Evolutionary conservation across 2,329 filamentous ascomycete genomes (phyloP).

Genomic region (Pestalotiopsis sp.): DNA sequence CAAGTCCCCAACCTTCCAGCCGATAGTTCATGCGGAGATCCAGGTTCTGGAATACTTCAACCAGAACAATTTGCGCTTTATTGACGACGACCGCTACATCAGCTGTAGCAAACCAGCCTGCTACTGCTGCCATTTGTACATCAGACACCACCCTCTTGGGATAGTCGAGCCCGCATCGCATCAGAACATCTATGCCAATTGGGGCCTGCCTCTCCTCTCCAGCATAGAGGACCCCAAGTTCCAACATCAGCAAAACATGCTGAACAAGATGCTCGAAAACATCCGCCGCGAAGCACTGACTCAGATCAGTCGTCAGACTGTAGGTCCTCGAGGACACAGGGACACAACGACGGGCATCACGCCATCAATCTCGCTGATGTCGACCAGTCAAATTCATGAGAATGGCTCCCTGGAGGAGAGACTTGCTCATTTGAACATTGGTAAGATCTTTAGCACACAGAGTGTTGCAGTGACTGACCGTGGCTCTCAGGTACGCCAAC

Average conservation of each 20-base stretch:
- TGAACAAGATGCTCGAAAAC: slow-evolving; percentile 25
- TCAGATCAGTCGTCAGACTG: slow-evolving; percentile 22
- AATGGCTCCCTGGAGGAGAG: neutral
- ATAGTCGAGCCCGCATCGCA: slow-evolving; percentile 37
- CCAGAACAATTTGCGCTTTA: slow-evolving; percentile 32
- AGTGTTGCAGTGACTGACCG: neutral
- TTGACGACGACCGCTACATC: slow-evolving; percentile 44
- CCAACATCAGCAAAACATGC: slow-evolving; percentile 21
- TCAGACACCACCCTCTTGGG: slow-evolving; percentile 39
- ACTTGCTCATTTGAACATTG: neutral
- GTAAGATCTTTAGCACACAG: neutral
- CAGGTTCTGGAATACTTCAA: slow-evolving; percentile 50
- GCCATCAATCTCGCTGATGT: neutral
- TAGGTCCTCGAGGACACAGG: slow-evolving; percentile 17
- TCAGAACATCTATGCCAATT: slow-evolving; percentile 42
- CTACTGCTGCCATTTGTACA: slow-evolving; percentile 49
- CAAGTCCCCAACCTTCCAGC: slow-evolving; percentile 25
- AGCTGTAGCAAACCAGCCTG: slow-evolving; percentile 56
- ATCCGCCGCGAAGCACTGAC: slow-evolving; percentile 26
- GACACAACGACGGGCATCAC: slow-evolving; percentile 29
- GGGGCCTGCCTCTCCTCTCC: slow-evolving; percentile 33
- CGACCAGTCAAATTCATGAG: neutral
- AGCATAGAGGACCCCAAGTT: slow-evolving; percentile 18
- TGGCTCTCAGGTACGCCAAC: neutral
- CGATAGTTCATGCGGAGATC: slow-evolving; percentile 47